Percentiles rank a stretch among this genome's conserved stretches.
Evolutionary conservation across 2,329 filamentous ascomycete species (phyloP).

Genomic region (Penicillium sp.): DNA sequence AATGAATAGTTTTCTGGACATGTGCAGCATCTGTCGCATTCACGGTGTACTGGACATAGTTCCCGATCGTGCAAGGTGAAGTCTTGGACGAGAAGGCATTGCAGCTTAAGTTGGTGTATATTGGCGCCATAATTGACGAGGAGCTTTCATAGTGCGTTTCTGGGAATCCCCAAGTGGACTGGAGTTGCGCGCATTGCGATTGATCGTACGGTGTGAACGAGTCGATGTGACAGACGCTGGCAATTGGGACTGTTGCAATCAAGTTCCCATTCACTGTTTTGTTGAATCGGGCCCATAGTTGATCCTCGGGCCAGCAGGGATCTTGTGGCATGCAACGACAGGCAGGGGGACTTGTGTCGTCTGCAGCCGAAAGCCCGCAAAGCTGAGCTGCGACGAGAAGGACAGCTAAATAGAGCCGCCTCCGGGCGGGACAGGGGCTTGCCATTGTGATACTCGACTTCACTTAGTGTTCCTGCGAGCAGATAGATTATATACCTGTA

Average conservation of each 20-base stretch:
- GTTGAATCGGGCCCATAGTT: conserved; percentile 7
- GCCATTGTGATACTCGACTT: neutral
- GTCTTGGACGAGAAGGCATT: neutral
- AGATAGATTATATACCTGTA: neutral
- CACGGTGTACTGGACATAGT: conserved; percentile 9
- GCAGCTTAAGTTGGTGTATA: neutral
- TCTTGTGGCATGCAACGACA: conserved; percentile 11
- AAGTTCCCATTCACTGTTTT: conserved; percentile 5
- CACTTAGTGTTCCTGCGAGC: neutral
- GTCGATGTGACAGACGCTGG: conserved; percentile 6
- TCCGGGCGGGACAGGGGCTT: neutral
- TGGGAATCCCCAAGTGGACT: neutral
- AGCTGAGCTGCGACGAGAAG: neutral
- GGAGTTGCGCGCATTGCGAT: neutral
- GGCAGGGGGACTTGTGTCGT: neutral
- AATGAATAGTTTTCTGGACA: conserved; percentile 2
- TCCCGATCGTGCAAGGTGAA: conserved; percentile 8
- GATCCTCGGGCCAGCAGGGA: conserved; percentile 6
- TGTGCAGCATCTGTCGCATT: conserved; percentile 7
- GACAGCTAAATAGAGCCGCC: neutral
- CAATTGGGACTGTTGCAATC: conserved; percentile 7
- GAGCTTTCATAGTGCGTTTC: neutral
- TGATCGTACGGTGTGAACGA: neutral
- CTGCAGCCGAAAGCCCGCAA: neutral
- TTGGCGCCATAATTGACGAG: neutral